Percentiles rank a stretch among this genome's conserved stretches.
phyloP scores from a whole-genome alignment of 179 eudicot genomes.

The Beta corolliflora region DNA sequence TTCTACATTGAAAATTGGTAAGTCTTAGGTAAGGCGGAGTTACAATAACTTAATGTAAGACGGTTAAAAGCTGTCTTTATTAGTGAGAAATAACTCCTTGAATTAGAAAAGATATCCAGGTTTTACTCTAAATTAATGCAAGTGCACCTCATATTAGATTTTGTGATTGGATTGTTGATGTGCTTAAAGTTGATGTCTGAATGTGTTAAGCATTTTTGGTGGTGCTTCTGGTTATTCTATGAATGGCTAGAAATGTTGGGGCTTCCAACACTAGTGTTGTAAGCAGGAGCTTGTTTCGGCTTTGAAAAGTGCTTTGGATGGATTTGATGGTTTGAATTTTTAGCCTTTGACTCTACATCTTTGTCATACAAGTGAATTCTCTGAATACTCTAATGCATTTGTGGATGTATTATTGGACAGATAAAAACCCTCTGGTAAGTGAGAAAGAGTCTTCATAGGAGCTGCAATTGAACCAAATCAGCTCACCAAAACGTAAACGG shows the following conservation, averaged over 20 bases:
- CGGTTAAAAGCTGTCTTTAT: no score
- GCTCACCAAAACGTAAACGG: conserved; percentile 20
- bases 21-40: no score
- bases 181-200: neutral
- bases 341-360: neutral
- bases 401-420: conserved; percentile 30
- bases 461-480: conserved; percentile 5
- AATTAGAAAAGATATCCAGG: no score
- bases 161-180: no score
- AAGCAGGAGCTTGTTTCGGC: conserved; percentile 71
- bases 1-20: no score
- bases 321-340: conserved; percentile 48
- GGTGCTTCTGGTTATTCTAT: conserved; percentile 6
- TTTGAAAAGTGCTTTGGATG: conserved; percentile 47
- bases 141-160: no score
- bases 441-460: conserved; percentile 28
- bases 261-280: conserved; percentile 64
- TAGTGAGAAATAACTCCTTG: no score
- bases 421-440: conserved; percentile 28
- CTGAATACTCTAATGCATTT: neutral
- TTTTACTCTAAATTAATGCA: no score
- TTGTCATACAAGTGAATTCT: neutral
- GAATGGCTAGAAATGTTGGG: conserved; percentile 58
- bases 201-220: neutral
- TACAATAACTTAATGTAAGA: no score